Evolutionary conservation across 179 eudicot genomes (phyloP), one percentile per base, ranked within the genome.

Genomic region (Corrigiola litoralis): DNA sequence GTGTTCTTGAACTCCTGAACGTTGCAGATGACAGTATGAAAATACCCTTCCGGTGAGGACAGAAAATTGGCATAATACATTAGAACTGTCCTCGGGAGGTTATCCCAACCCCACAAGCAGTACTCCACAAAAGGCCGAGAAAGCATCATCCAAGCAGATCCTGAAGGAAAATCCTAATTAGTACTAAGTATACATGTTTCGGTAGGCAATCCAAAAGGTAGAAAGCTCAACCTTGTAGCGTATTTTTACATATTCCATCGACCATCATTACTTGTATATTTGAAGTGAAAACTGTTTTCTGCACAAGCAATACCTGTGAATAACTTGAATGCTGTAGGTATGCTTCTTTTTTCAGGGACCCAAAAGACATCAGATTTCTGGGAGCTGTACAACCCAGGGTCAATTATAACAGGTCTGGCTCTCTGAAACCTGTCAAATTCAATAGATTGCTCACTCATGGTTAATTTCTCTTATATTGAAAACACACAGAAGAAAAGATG

Each of bases 111-210:
- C 92, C 83, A 81, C 67, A 86, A 18, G 53, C 86, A 81, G 65
- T 75, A 86, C 65, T 86, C 92, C 13, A 84, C 69, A 34, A 83
- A 86, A 8, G 92, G 80, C 14, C 85, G 81, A 68, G 92, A 79
- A 32, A 84, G 88, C 92, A 84, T 81, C 86, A 81, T 84, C 92
- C 92, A 86, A 67, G 88, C 92, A 20, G 92, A 86, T 52, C 92
- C 92, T 85, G 79, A 50, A 33, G 25, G 32, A 52, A 21, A 12
- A 6, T 28, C 0, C 10, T 45, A 46, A 6, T 12, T 12, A 18
- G 13, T 3, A 4, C 23, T 1, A 52, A 12, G 4, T n/a, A 59
- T 18, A 28, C 49, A 61, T 12, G 27, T n/a, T 25, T 14, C 16
- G 37, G 1, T 27, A 0, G 20, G 17, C 9, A 16, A 20, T 12